A percentile compares a stretch with the other conserved stretches of the same genome.
Conservation (phyloP, 2,329 filamentous ascomycete genomes). For the Fusarium sp. region DNA sequence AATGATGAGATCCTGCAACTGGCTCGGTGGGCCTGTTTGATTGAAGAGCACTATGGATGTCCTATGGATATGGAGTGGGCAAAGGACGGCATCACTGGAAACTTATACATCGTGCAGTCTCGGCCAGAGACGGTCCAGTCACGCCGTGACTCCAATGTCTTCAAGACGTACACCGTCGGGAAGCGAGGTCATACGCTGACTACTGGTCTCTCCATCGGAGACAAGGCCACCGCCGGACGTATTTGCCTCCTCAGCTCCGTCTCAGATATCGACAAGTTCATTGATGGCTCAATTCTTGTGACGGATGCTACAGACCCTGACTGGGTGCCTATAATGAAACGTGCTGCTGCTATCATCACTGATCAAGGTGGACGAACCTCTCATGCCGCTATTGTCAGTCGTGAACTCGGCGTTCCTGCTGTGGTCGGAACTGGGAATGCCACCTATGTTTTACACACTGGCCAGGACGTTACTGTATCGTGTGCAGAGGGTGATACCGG, state of each 20-base stretch:
- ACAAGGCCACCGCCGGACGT: conserved; percentile 49
- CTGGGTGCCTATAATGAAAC: conserved; percentile 55
- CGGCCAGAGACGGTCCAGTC: conserved; percentile 53
- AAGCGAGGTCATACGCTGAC: conserved; percentile 45
- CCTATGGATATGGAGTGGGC: conserved; percentile 56
- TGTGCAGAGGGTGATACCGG: conserved; percentile 53
- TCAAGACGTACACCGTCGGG: conserved; percentile 50
- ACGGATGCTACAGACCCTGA: conserved; percentile 52
- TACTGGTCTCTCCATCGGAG: conserved; percentile 49
- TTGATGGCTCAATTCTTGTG: conserved; percentile 50
- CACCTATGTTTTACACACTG: conserved; percentile 51
- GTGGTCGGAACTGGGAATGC: conserved; percentile 52
- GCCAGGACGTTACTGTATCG: conserved; percentile 53
- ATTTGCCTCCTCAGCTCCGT: conserved; percentile 49
- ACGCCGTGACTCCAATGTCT: conserved; percentile 43
- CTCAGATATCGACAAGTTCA: conserved; percentile 48
- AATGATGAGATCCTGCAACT: conserved; percentile 51
- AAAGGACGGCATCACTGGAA: conserved; percentile 46
- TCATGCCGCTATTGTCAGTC: conserved; percentile 55
- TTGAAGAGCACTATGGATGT: conserved; percentile 51
- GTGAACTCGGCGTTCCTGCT: conserved; percentile 52
- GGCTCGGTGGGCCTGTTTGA: conserved; percentile 50
- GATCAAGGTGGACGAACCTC: conserved; percentile 54
- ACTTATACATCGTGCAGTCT: conserved; percentile 52
- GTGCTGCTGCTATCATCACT: conserved; percentile 51